Base-by-base conservation (phyloP, 441 rosid species). In the Jatropha podagrica region DNA sequence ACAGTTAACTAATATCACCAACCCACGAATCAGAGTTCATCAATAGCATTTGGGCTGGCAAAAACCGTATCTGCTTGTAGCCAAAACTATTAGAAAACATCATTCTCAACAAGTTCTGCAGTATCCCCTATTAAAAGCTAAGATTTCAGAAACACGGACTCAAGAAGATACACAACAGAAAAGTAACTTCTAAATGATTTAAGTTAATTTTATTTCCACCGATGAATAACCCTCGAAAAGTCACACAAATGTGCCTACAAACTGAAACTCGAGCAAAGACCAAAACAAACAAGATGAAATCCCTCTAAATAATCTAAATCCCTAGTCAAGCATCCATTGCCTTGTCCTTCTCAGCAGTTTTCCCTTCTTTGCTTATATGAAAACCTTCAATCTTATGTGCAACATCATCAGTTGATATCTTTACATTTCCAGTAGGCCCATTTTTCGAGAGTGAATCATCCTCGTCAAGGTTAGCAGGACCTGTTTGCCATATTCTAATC, bases 401-500 rank as follows among this genome's bases (percentile, higher is more conserved):
- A 46, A 95, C 86, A 71, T 93, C 98, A 65, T 95, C 97, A 3
- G 88, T 88, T 15, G 81, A 84, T 51, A 78, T 86, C 87, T 86
- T 91, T 71, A 81, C 87, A 61, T 93, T 89, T 72, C 90, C 94
- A 17, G 84, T 83, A 7, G 79, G 79, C 14, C 86, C 91, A 27
- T 86, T 88, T 54, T 76, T 77, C 2, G 87, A 37, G n/a, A 55
- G 76, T 38, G 75, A 27, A 46, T 85, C 87, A 54, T 67, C 81
- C 75, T 87, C 95, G 1, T 91, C 91, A 2, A 76, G 81, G 80
- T 46, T 85, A 73, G 78, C 82, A 1, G 91, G 91, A 18, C 88
- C 86, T 1, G 86, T 87, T 85, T 87, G 94, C 99, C 99, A 96
- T 85, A 92, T 94, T 85, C 99, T 87, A 73, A 96, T 89, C 10